Base-by-base conservation (phyloP, 2,329 filamentous ascomycete genomes). In the Penicillium oxalicum region DNA sequence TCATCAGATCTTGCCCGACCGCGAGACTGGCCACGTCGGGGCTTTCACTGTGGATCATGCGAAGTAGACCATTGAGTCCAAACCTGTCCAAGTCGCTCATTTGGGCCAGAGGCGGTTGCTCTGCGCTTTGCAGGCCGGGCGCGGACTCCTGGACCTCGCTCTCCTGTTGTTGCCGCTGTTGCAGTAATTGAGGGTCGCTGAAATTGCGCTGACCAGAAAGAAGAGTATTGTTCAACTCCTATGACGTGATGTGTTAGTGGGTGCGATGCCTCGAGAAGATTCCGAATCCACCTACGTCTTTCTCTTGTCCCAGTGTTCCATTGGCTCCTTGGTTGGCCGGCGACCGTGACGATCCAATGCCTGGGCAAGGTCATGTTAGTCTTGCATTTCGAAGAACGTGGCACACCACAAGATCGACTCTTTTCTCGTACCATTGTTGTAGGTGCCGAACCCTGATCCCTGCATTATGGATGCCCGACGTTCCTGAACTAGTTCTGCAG, bases 1-100 rank as follows among this genome's bases (percentile, higher is more conserved):
- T 77, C 61, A 79, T 82, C 51, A 85, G 65, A 62, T 86, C 82
- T 62, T 84, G 80, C 11, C 83, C 83, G 54, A 82, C 73, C 27
- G 81, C 77, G 46, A 84, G 70, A 51, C 67, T 70, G n/a, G 70
- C 70, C 40, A 75, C 66, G 64, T 75, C 80, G 11, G 73, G 72
- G 58, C 71, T 79, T 52, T 77, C 77, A 52, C 73, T 70, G 46
- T 74, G 76, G 54, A 80, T 78, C 74, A 77, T 80, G 34, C 74
- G 75, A 37, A 82, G 64, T n/a, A 84, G 66, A 2, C 81, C 82
- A 32, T 76, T 73, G 45, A 85, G 70, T 6, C 82, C 81, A 55
- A 77, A 84, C 51, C 75, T 75, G 59, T 84, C 81, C 34, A 74
- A 64, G 45, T 82, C 78, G 38, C 73, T 77, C 79, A 84, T 82